Evolutionary conservation across 768 basidiomycete species (phyloP).

Genomic region (Pholiota microspora): DNA sequence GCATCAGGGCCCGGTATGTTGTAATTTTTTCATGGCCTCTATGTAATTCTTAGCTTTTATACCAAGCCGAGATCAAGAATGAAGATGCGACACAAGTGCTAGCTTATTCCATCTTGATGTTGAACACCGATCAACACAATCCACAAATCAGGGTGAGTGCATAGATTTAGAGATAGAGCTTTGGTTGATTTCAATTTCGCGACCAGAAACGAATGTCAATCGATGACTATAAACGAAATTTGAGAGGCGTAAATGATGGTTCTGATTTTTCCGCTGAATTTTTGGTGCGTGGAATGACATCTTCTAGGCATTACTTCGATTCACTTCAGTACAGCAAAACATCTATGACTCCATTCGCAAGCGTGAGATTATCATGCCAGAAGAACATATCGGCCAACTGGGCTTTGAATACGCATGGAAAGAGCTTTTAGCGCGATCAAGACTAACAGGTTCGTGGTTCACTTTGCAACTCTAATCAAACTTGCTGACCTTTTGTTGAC

Average conservation of each 20-base stretch:
- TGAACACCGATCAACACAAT: slow-evolving; percentile 96
- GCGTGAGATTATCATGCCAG: slow-evolving; percentile 94
- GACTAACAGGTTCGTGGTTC: slow-evolving; percentile 62
- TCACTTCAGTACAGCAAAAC: slow-evolving; percentile 76
- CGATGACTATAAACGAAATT: slow-evolving; percentile 90
- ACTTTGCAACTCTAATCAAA: neutral
- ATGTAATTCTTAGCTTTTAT: neutral
- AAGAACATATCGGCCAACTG: slow-evolving; percentile 93
- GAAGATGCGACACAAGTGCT: slow-evolving; percentile 94
- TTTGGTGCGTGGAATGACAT: slow-evolving; percentile 48
- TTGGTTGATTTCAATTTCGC: slow-evolving; percentile 4
- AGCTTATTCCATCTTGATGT: slow-evolving; percentile 94
- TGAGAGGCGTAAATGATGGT: slow-evolving; percentile 89
- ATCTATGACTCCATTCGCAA: slow-evolving; percentile 95
- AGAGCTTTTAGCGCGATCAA: slow-evolving; percentile 80
- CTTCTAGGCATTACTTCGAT: too few relatives aligned
- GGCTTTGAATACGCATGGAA: slow-evolving; percentile 99
- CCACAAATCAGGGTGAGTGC: slow-evolving; percentile 80
- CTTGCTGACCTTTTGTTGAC: slow-evolving; percentile 1
- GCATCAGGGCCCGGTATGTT: slow-evolving; percentile 73
- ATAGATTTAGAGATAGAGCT: neutral
- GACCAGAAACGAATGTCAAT: slow-evolving; percentile 94
- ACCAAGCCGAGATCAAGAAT: slow-evolving; percentile 78
- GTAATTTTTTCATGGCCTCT: neutral
- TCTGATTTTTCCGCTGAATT: slow-evolving; percentile 83